Percentiles rank a stretch among this genome's conserved stretches.
Evolutionary conservation across 139 green algal genomes (phyloP).

Genomic region (Closterium sp.): DNA sequence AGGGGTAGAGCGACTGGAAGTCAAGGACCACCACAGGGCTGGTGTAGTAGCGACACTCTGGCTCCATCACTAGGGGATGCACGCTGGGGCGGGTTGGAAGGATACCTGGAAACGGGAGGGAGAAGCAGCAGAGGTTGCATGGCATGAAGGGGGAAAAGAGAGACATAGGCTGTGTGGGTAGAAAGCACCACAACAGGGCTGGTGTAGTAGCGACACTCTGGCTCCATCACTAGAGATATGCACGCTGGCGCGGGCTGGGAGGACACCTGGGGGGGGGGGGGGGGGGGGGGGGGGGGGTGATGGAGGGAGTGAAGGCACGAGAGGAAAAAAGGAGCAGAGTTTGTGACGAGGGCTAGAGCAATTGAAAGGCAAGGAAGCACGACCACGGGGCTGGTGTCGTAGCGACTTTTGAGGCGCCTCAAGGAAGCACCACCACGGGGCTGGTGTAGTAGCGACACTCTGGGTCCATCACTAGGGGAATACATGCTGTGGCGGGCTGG

Average conservation of each 20-base stretch:
- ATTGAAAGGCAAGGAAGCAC: too few species aligned
- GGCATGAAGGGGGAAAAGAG: too few species aligned
- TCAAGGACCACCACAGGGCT: conserved; percentile 72
- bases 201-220: conserved; percentile 77
- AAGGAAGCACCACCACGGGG: conserved; percentile 72
- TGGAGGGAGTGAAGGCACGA: too few species aligned
- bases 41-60: conserved; percentile 77
- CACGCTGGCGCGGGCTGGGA: conserved; percentile 89
- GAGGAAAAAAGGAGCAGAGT: too few species aligned
- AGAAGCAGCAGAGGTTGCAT: too few species aligned
- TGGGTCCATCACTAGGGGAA: conserved; percentile 97
- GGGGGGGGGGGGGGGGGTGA: too few species aligned
- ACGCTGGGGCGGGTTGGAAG: conserved; percentile 89
- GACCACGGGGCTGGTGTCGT: too few species aligned
- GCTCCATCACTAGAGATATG: conserved; percentile 95
- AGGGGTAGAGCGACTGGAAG: too few species aligned
- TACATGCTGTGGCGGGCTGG: conserved; percentile 89
- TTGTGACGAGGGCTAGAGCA: too few species aligned
- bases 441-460: conserved; percentile 76
- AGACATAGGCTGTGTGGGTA: too few species aligned
- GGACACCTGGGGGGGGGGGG: conserved; percentile 68
- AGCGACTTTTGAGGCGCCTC: too few species aligned
- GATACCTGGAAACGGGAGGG: conserved; percentile 58
- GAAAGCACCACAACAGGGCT: conserved; percentile 80
- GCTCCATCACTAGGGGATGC: conserved; percentile 95